Conservation (phyloP, 2,329 filamentous ascomycete genomes). For the Colletotrichum simmondsii region DNA sequence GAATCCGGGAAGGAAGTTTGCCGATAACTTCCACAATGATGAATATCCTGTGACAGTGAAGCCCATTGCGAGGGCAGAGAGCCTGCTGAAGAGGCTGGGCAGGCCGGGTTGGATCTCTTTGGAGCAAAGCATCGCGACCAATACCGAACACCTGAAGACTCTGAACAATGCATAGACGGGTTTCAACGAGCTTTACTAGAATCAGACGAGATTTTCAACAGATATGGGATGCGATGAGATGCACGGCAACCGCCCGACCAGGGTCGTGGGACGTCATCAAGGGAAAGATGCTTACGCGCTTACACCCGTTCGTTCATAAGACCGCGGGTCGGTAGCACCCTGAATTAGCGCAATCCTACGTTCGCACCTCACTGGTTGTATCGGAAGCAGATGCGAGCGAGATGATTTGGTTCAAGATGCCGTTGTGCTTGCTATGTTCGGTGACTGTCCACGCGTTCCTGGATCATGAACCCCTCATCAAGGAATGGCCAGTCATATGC, state of each 20-base stretch:
- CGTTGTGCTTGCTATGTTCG: no score
- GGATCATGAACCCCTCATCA: not conserved
- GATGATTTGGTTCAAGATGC: not conserved
- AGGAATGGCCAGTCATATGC: not conserved
- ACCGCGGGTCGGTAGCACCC: not conserved
- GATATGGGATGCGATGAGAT: not conserved
- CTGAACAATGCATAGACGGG: not conserved
- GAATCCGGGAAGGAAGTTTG: constrained; percentile 35
- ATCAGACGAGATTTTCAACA: no score
- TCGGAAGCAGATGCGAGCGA: not conserved
- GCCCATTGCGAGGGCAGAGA: constrained; percentile 6
- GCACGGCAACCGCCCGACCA: not conserved
- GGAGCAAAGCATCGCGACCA: constrained; percentile 9
- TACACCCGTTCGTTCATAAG: not conserved
- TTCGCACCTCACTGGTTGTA: not conserved
- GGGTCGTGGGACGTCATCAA: not conserved
- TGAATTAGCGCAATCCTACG: not conserved
- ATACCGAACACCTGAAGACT: not conserved
- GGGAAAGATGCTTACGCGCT: not conserved
- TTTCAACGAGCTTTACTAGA: no score
- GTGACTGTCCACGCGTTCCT: not conserved
- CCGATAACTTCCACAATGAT: constrained; percentile 20
- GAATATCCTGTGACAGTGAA: constrained; percentile 21
- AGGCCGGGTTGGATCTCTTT: not conserved
- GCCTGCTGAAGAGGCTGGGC: not conserved